Base-by-base conservation (phyloP, 1,284 basidiomycete genomes). In the Irpex rosettiformis region DNA sequence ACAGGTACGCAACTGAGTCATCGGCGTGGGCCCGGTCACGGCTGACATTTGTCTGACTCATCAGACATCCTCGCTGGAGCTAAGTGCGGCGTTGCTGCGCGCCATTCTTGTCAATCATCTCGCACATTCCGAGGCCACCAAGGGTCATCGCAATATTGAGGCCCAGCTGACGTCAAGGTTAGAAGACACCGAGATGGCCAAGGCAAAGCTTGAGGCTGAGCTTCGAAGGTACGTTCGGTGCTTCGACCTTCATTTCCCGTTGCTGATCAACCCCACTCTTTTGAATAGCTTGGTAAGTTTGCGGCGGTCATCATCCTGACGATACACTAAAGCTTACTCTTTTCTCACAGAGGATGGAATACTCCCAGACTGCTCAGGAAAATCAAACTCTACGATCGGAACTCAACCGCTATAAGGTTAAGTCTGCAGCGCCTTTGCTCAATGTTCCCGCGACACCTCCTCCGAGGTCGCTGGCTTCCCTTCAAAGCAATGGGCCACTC, bases 21-120 rank as follows among this genome's bases (percentile, higher is more conserved):
- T 57, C 43, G 55, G 55, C 57, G 54, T 55, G n/a, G n/a, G 29
- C 51, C 45, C 54, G 54, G 49, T 43, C 18, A 61, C 60, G 59
- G 62, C 63, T 52, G 58, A 57, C 47, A 51, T 53, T 55, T 18
- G 24, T 28, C 48, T 66, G 54, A 56, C 56, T n/a, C 53, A 4
- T 55, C 33, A 88, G 83, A 74, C 79, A 57, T 80, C 82, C 62
- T 84, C 88, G 22, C 81, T 91, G 54, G 77, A 82, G 63, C 78
- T 70, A 25, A 72, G 71, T 54, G 66, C 69, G 28, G 84, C 85
- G 56, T 80, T 90, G 49, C 75, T 92, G 67, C 85, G 85, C 63
- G 89, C 89, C 56, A 92, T 92, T 69, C 80, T 92, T 58, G 82
- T 87, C 74, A 92, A 92, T 68, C 87, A 91, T 70, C 73, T 84